Percentiles rank a stretch among this genome's conserved stretches.
Evolutionary conservation across 2,329 filamentous ascomycete genomes (phyloP).

Genomic region (Diaporthe sp.): DNA sequence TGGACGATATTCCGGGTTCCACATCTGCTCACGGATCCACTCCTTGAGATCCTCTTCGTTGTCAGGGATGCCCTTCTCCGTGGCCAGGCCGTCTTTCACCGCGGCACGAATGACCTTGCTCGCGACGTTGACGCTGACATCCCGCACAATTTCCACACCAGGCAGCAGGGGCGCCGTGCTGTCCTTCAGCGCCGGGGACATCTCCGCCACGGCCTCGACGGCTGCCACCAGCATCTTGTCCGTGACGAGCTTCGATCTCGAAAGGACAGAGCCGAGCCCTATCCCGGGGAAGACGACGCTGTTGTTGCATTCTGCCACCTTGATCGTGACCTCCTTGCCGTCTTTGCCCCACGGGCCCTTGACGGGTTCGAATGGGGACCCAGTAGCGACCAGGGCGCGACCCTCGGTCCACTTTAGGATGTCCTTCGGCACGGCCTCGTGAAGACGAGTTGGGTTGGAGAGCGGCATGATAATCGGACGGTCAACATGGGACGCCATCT

Average conservation of each 20-base stretch:
- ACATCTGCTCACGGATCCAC: slow-evolving; percentile 87
- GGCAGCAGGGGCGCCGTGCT: slow-evolving; percentile 78
- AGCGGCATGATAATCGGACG: slow-evolving; percentile 86
- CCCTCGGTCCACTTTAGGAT: slow-evolving; percentile 84
- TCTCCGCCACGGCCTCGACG: slow-evolving; percentile 77
- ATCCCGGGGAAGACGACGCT: slow-evolving; percentile 89
- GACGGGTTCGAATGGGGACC: slow-evolving; percentile 85
- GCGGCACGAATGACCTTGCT: slow-evolving; percentile 81
- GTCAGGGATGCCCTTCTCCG: slow-evolving; percentile 74
- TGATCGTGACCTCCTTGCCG: slow-evolving; percentile 60
- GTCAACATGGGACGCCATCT: slow-evolving; percentile 81
- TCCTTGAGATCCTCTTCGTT: slow-evolving; percentile 70
- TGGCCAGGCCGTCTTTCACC: slow-evolving; percentile 76
- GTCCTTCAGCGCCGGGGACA: slow-evolving; percentile 78
- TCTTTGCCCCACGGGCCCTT: slow-evolving; percentile 67
- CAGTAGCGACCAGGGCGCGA: slow-evolving; percentile 84
- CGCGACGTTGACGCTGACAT: slow-evolving; percentile 84
- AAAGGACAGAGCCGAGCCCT: slow-evolving; percentile 83
- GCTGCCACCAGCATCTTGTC: slow-evolving; percentile 88
- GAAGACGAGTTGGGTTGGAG: slow-evolving; percentile 86
- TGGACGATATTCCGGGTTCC: slow-evolving; percentile 78
- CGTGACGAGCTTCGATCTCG: slow-evolving; percentile 75
- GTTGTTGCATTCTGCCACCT: slow-evolving; percentile 88
- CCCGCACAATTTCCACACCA: slow-evolving; percentile 80
- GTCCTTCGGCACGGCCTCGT: slow-evolving; percentile 85